phyloP scores from a whole-genome alignment of 176 grass and related monocot genomes.

The Pontederia crassipes region DNA sequence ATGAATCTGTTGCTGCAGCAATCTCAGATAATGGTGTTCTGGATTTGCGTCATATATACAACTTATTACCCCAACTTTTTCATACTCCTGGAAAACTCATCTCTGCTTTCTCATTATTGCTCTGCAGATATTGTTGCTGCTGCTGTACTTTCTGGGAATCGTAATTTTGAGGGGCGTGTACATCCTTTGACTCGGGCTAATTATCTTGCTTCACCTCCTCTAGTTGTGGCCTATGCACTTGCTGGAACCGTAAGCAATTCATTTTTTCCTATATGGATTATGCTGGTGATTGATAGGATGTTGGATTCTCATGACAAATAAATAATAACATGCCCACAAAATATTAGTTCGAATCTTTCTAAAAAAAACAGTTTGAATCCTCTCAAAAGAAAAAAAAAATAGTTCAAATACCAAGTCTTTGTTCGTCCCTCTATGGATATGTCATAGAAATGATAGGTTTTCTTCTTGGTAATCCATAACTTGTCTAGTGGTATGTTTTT shows the following conservation, averaged over 20 bases:
- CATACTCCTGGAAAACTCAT: neutral
- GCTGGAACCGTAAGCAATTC: constrained; percentile 20
- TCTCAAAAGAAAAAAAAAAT: too few species aligned
- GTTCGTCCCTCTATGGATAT: too few species aligned
- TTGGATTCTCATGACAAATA: neutral
- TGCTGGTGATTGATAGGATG: too few species aligned
- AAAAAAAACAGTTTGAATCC: too few species aligned
- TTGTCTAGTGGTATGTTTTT: too few species aligned
- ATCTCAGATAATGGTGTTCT: constrained; percentile 16
- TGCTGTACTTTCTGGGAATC: constrained; percentile 25
- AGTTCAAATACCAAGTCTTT: too few species aligned
- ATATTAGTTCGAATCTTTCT: too few species aligned
- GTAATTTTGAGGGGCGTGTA: constrained; percentile 31
- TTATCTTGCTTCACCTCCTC: constrained; percentile 26
- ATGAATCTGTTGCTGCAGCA: constrained; percentile 12
- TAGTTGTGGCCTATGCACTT: constrained; percentile 34
- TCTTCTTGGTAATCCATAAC: too few species aligned
- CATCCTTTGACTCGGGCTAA: constrained; percentile 25
- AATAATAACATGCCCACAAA: neutral
- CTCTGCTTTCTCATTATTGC: neutral
- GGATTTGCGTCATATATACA: neutral
- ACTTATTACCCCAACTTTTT: neutral
- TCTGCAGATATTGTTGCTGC: constrained; percentile 21
- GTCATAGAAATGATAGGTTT: too few species aligned
- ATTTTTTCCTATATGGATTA: neutral